Evolutionary conservation across 257 asterid genomes (phyloP), one percentile per base, ranked within the genome.

Genomic region (Gentiana macrophylla): DNA sequence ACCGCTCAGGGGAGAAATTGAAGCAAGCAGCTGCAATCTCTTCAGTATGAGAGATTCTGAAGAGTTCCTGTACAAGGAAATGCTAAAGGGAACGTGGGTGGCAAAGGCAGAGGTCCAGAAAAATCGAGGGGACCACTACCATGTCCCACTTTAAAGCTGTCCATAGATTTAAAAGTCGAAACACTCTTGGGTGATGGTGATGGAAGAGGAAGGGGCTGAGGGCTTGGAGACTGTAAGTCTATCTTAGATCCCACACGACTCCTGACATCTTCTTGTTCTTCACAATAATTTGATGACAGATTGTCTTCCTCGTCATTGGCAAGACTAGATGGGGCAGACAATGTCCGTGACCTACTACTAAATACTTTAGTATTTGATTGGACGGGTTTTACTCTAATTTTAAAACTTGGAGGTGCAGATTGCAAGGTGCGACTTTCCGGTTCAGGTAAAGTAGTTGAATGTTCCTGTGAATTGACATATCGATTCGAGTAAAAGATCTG

Each of bases 131-230:
- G 86, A 45, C 95, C 89, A 50, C 88, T 79, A 35, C 57, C 56
- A 64, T 73, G 80, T 5, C 60, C 77, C 62, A 72, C 78, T 69
- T 86, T 86, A 62, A 90, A 90, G 77, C 96, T 90, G 37, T 71
- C 53, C 59, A 79, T 74, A 47, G 82, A 71, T 67, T 76, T 86
- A 36, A 89, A 79, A 53, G 84, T 50, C 38, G 68, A 67, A 38
- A 75, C 66, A 60, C 64, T 73, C 54, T 70, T 79, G 32, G 94
- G 87, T 2, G 94, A 80, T 0, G 94, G 87, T 2, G 94, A 80
- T 0, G 97, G 97, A 33, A 89, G 95, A 50, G 97, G 97, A 69
- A 89, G 95, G 10, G 97, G 97, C 56, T 81, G 97, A 72, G 97
- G 95, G 53, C 69, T 80, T 1, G 84, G 83, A 3, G 89, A 75